Percentiles rank a stretch among this genome's conserved stretches.
These are phyloP conservation scores for Oryza officinalis DNA, from an alignment of 176 grass and related monocot genomes.

Conservation along the genomic window DNA sequence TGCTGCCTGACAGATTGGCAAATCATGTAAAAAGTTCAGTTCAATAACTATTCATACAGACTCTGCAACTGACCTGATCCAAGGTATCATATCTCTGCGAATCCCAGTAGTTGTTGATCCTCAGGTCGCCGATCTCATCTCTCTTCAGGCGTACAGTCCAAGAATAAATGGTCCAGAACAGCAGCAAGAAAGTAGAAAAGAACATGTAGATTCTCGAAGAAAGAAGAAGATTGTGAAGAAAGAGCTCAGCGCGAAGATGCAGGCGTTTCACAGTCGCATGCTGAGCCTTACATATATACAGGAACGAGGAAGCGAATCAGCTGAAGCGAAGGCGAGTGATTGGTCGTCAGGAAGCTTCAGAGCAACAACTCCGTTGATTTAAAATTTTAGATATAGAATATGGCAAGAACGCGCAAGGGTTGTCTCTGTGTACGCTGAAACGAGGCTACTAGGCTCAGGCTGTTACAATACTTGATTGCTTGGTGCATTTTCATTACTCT, in stretches of 20 bases:
- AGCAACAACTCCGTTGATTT: background rate
- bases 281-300: background rate
- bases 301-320: background rate
- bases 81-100: background rate
- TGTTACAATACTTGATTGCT: no score
- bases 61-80: background rate
- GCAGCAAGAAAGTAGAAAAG: conserved; percentile 25
- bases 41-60: background rate
- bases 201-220: conserved; percentile 11
- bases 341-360: background rate
- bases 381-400: background rate
- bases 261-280: background rate
- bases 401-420: background rate
- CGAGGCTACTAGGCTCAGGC: background rate
- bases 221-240: background rate
- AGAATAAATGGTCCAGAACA: conserved; percentile 3
- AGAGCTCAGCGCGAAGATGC: background rate
- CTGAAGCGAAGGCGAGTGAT: background rate
- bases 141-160: background rate
- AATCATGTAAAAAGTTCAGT: background rate
- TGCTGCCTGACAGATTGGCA: background rate
- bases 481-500: no score
- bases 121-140: background rate
- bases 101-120: background rate
- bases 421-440: conserved; percentile 14